These are phyloP conservation scores for Mycena albidolilacea DNA, from an alignment of 768 basidiomycete genomes.

Conservation along the genomic window DNA sequence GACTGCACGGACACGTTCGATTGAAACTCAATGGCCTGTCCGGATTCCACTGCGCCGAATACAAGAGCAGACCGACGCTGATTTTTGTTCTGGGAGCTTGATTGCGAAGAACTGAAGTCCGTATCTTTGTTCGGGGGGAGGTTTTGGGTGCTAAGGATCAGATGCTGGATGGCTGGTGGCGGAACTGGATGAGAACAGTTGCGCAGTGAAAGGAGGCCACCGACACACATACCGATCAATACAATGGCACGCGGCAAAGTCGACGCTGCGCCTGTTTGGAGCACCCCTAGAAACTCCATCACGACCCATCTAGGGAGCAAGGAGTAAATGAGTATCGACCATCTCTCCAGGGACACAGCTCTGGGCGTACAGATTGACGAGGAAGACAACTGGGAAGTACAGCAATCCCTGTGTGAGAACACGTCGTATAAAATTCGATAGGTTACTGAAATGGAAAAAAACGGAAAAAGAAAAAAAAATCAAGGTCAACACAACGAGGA, in stretches of 20 bases:
- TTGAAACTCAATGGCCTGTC: constrained; percentile 9
- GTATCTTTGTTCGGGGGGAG: constrained; percentile 7
- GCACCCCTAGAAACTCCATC: constrained; percentile 5
- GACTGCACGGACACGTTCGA: constrained; percentile 8
- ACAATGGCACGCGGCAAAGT: constrained; percentile 13
- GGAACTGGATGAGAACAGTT: constrained; percentile 5
- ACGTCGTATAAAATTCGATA: constrained; percentile 9
- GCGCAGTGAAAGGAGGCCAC: neutral
- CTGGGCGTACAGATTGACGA: constrained; percentile 27
- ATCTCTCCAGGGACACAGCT: neutral
- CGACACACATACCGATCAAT: constrained; percentile 3
- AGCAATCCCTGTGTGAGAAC: constrained; percentile 26
- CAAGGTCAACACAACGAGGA: neutral
- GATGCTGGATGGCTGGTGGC: constrained; percentile 20
- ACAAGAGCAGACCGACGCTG: constrained; percentile 3
- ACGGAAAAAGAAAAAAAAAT: neutral
- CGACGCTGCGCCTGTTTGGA: constrained; percentile 13
- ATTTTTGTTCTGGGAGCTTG: constrained; percentile 6
- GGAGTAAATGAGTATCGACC: neutral
- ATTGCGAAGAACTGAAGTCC: neutral
- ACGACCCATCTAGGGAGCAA: constrained; percentile 15
- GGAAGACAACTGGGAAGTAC: constrained; percentile 24
- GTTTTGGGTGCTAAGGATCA: constrained; percentile 22
- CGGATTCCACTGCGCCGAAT: neutral
- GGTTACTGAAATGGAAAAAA: neutral